Conservation (phyloP, 2,329 filamentous ascomycete species). For the Colletotrichum ledebouriae region DNA sequence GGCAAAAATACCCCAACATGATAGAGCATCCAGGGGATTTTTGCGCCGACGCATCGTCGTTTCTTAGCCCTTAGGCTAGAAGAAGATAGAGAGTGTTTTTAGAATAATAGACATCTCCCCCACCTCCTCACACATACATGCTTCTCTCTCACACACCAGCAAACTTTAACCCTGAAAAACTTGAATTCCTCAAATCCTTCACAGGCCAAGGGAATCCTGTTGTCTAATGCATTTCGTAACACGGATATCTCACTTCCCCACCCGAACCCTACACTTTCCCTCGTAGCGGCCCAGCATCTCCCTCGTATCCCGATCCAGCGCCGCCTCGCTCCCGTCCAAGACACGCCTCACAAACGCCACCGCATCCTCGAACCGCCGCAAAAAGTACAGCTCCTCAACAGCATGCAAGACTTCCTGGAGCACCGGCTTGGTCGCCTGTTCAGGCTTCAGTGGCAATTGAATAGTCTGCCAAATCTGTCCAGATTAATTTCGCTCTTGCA, state of each 20-base stretch:
- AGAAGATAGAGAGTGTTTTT: conserved; percentile 11
- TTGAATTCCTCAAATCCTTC: neutral
- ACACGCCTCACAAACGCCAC: conserved; percentile 56
- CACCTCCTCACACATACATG: neutral
- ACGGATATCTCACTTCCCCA: conserved; percentile 19
- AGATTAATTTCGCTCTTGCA: conserved; percentile 2
- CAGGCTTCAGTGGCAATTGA: conserved; percentile 54
- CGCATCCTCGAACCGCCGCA: conserved; percentile 61
- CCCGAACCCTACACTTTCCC: conserved; percentile 54
- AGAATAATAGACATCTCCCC: conserved; percentile 30
- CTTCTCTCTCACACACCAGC: neutral
- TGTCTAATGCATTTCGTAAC: neutral
- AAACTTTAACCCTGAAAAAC: conserved; percentile 26
- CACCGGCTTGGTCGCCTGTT: conserved; percentile 58
- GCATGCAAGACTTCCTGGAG: conserved; percentile 67
- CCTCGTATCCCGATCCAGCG: conserved; percentile 60
- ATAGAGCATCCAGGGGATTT: conserved; percentile 29
- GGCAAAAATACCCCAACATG: conserved; percentile 38
- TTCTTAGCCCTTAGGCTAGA: conserved; percentile 7
- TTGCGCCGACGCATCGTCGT: conserved; percentile 8
- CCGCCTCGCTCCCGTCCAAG: conserved; percentile 49
- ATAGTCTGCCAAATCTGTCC: conserved; percentile 61
- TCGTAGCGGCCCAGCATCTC: conserved; percentile 58
- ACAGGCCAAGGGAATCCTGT: neutral
- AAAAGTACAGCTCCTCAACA: conserved; percentile 71